Evolutionary conservation across 148 eudicot genomes (phyloP).

Genomic region (Hydrangea macrophylla): DNA sequence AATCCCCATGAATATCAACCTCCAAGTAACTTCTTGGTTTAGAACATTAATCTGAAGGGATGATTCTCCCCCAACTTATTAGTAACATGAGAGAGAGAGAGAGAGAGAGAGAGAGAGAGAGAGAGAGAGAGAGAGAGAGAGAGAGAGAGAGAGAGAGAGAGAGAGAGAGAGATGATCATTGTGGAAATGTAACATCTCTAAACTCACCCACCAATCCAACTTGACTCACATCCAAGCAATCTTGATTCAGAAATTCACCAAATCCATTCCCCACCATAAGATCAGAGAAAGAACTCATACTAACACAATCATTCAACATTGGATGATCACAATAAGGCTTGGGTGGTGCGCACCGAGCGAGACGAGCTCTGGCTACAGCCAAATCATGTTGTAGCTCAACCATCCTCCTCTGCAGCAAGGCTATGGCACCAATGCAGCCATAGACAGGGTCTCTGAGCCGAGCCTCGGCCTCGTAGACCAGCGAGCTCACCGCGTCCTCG

Average conservation of each 20-base stretch:
- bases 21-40: background rate
- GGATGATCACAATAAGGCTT: background rate
- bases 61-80: background rate
- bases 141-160: background rate
- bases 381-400: conserved; percentile 62
- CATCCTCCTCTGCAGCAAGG: conserved; percentile 53
- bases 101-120: background rate
- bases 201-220: conserved; percentile 18
- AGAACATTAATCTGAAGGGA: background rate
- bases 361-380: conserved; percentile 44
- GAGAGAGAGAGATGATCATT: background rate
- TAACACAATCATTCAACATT: background rate
- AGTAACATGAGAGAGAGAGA: background rate
- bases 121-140: background rate
- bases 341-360: conserved; percentile 33
- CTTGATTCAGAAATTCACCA: background rate
- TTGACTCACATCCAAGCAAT: conserved; percentile 14
- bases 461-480: conserved; percentile 79
- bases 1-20: background rate
- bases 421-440: conserved; percentile 81
- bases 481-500: conserved; percentile 65
- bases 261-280: conserved; percentile 10
- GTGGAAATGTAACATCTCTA: conserved; percentile 18
- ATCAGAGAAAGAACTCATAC: background rate
- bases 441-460: conserved; percentile 77